Percentiles rank a stretch among this genome's conserved stretches.
Conservation (phyloP, 192 early-diverging fungal genomes). For the Chytriomyces hyalinus region DNA sequence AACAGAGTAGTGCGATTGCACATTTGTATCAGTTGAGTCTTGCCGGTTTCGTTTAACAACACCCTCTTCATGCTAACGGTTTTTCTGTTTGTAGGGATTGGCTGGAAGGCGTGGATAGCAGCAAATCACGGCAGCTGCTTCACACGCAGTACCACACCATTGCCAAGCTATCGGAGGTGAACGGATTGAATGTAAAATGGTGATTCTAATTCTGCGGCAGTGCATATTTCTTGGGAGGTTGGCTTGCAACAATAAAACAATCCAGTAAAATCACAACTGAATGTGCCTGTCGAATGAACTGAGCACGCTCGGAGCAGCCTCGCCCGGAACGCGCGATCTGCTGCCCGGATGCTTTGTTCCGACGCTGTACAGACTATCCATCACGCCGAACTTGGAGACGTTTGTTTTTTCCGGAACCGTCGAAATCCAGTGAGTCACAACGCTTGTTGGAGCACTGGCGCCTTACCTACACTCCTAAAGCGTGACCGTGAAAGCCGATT, state of each 20-base stretch:
- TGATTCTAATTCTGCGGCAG: background rate
- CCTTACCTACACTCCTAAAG: background rate
- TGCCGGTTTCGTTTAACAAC: background rate
- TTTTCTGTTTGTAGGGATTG: constrained; percentile 63
- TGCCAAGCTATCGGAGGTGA: constrained; percentile 49
- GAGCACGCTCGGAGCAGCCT: constrained; percentile 9
- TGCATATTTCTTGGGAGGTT: too few relatives aligned
- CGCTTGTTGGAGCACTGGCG: too few relatives aligned
- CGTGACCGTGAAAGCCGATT: background rate
- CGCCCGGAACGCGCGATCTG: constrained; percentile 50
- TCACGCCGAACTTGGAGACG: constrained; percentile 74
- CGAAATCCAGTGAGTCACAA: constrained; percentile 61
- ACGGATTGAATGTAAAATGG: constrained; percentile 34
- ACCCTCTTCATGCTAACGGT: constrained; percentile 7
- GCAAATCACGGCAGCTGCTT: constrained; percentile 64
- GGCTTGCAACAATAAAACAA: too few relatives aligned
- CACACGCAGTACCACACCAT: constrained; percentile 90
- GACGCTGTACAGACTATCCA: constrained; percentile 73
- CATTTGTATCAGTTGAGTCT: constrained; percentile 64
- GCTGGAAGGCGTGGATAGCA: constrained; percentile 75
- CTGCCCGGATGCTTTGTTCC: constrained; percentile 78
- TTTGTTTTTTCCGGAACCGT: constrained; percentile 83
- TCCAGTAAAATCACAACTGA: too few relatives aligned
- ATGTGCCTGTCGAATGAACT: too few relatives aligned
- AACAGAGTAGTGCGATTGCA: constrained; percentile 67